Base-by-base conservation (phyloP, 2,329 filamentous ascomycete genomes). In the Neopestalotiopsis sp. region DNA sequence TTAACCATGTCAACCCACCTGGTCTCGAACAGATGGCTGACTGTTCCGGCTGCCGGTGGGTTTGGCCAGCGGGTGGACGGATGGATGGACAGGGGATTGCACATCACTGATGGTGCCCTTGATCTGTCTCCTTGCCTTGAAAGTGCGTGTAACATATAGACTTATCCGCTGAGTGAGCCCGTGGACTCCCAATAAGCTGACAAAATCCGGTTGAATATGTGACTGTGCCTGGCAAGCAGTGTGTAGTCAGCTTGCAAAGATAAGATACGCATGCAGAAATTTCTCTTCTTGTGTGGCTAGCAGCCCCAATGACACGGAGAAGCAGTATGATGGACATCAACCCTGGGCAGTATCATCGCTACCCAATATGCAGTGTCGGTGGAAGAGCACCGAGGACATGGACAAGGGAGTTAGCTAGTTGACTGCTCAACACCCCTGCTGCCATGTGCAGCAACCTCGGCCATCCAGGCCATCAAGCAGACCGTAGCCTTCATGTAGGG, bases 311-410 rank as follows among this genome's bases (percentile, higher is more conserved):
- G 45, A 53, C 7, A 20, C 45, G 45, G 45, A 53, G 14, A 9
- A 20, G 17, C 17, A 20, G 45, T 9, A 53, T 53, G 17, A 20
- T 7, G 14, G 17, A 53, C 45, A 17, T 53, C 9, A 17, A 59
- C 30, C 57, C 57, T 59, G 24, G 57, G 24, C 57, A n/a, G 28
- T 28, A 59, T 59, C 57, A 59, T 59, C 24, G 57, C 24, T 59
- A 30, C 45, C 45, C 45, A 53, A 53, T 53, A 53, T 53, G 45
- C 45, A 34, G n/a, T 42, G 40, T 63, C 61, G 32, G 32, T 63
- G 32, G 61, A 24, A 63, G n/a, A 38, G 62, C 38, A 65, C 62
- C 62, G 62, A 65, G 20, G 62, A 53, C 62, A 45, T 65, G 62
- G 62, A 53, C 24, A 49, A n/a, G 62, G 62, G 30, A 40, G 38